Evolutionary conservation across 2,329 filamentous ascomycete species (phyloP).

Genomic region (Beauveria asiatica): DNA sequence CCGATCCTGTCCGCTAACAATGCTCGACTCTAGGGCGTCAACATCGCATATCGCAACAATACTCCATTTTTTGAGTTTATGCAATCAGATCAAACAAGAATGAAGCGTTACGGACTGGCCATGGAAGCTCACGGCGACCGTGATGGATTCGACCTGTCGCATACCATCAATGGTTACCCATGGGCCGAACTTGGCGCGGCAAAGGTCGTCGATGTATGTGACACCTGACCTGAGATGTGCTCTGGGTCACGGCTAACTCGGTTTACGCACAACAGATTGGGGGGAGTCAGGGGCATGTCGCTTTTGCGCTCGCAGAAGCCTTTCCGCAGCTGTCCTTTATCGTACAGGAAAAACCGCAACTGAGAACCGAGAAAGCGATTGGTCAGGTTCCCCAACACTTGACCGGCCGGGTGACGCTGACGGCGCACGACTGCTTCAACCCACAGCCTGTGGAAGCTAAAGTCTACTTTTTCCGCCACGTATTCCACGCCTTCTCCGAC

Average conservation of each 20-base stretch:
- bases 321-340: constrained; percentile 30
- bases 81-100: constrained; percentile 18
- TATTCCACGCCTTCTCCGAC: constrained; percentile 49
- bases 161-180: constrained; percentile 16
- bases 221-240: neutral
- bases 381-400: constrained; percentile 24
- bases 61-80: constrained; percentile 22
- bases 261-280: constrained; percentile 16
- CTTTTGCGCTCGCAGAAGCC: constrained; percentile 15
- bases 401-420: constrained; percentile 27
- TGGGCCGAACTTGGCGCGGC: constrained; percentile 19
- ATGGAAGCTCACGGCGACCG: constrained; percentile 22
- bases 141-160: constrained; percentile 17
- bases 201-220: constrained; percentile 20
- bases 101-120: constrained; percentile 23
- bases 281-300: constrained; percentile 19
- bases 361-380: constrained; percentile 26
- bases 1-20: neutral
- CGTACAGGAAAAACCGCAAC: constrained; percentile 40
- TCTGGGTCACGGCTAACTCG: neutral
- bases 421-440: constrained; percentile 44
- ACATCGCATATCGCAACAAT: constrained; percentile 19
- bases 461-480: constrained; percentile 45
- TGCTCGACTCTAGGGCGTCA: constrained; percentile 16
- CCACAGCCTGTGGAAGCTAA: constrained; percentile 41